Evolutionary conservation across 73 alveolate species (phyloP), one percentile per base, ranked within the genome.

Genomic region (Paramecium pentaurelia): DNA sequence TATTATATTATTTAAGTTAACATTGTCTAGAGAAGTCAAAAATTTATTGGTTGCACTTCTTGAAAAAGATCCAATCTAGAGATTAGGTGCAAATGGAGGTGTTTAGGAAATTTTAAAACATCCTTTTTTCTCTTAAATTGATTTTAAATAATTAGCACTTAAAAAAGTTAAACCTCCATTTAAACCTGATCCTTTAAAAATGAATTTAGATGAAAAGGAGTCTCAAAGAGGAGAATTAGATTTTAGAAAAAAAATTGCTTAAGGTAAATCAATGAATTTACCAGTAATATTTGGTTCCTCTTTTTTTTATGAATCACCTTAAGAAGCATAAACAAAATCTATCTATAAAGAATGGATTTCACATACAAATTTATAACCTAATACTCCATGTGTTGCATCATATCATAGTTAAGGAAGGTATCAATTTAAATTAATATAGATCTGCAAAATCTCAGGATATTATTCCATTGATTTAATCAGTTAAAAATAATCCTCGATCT

Each of bases 1-100:
- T 75, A 3, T 7, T 27, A 27, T 37, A 0, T 75, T n/a, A 3
- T 27, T 7, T n/a, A 11, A 75, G 88, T 49, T 80, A 20, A 44
- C 16, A 14, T 93, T 97, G 5, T 86, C 95, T 5, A 75, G 25
- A 14, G 93, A 93, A 20, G 95, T 96, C 20, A 95, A 94, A 16
- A 88, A 77, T 59, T 92, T 97, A 60, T 86, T 97, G 34, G 80
- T 73, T 71, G 95, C 95, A 8, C 91, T 97, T 45, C 90, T 97
- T n/a, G 94, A 86, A 32, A 97, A 97, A 93, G 95, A 97, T 75
- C 99, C 99, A 6, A 49, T 20, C 51, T 84, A 92, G 86, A 96
- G 99, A 93, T 40, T 97, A 83, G 99, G 99, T 20, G 51, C 95
- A 5, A 60, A 54, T 16, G 73, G 71, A 28, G 96, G 96, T 1